Evolutionary conservation across 768 basidiomycete genomes (phyloP).

Genomic region (Suillus plorans): DNA sequence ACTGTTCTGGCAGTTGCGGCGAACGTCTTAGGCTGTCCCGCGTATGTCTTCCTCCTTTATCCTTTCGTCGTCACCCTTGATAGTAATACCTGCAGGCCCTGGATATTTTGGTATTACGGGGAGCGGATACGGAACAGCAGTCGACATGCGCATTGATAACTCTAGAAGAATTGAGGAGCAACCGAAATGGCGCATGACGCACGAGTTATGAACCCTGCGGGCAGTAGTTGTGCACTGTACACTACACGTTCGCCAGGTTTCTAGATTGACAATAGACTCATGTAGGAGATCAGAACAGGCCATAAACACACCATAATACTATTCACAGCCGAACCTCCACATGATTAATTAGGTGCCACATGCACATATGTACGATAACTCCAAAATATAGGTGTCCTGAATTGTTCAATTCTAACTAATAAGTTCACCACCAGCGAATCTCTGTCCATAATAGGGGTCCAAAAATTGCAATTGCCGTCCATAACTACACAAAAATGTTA

Average conservation of each 20-base stretch:
- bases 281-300: neutral
- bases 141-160: slow-evolving; percentile 31
- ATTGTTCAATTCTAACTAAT: neutral
- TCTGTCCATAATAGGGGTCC: slow-evolving; percentile 88
- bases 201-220: neutral
- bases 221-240: neutral
- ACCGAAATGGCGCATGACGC: neutral
- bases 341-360: neutral
- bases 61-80: neutral
- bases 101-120: slow-evolving; percentile 46
- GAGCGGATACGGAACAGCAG: slow-evolving; percentile 52
- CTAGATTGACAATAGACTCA: neutral
- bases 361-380: neutral
- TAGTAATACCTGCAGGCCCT: slow-evolving; percentile 31
- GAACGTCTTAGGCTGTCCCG: slow-evolving; percentile 61
- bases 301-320: neutral
- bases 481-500: slow-evolving; percentile 59
- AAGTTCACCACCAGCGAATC: slow-evolving; percentile 63
- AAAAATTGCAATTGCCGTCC: slow-evolving; percentile 89
- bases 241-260: neutral
- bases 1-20: slow-evolving; percentile 61
- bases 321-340: neutral
- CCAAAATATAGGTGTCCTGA: neutral
- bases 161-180: neutral
- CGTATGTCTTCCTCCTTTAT: slow-evolving; percentile 21